Base-by-base conservation (phyloP, 352 stramenopile genomes). In the Lagenidium sp. region DNA sequence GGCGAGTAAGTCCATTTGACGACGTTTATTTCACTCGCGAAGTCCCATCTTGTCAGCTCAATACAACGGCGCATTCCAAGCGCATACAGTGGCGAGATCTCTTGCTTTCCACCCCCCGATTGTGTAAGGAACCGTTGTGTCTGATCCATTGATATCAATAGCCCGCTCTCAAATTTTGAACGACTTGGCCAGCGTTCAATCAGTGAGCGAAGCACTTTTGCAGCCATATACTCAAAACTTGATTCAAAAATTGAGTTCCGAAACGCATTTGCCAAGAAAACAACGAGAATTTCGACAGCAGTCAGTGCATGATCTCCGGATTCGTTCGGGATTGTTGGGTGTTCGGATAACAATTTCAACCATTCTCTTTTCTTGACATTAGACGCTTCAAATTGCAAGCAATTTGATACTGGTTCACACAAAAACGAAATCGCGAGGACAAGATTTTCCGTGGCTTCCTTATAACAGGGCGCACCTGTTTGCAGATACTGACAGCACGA, bases 21-120 rank as follows among this genome's bases (percentile, higher is more conserved):
- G 1, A 30, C 21, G 35, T 76, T 65, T 3, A 76, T 22, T 12
- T 69, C 55, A 36, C 64, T 76, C 22, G 59, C 47, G 25, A 67
- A 80, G 26, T 68, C 61, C 44, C 68, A 76, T 10, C 54, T 60
- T 2, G 67, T 76, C 20, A 80, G 34, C 4, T 31, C 36, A 23
- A 80, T 54, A 13, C 58, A 74, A 19, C 55, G 47, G 18, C 51
- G 52, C 1, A 64, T 18, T 1, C 41, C 56, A 21, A 13, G 29
- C 0, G 24, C 28, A 19, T 43, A 49, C n/a, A n/a, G n/a, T n/a
- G n/a, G n/a, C n/a, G n/a, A n/a, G n/a, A n/a, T n/a, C 4, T 23
- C 7, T 3, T 26, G 26, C 15, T 38, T 24, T 3, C 38, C 21
- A 0, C 13, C 16, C 2, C 15, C 11, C 6, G 36, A 6, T 22